A percentile compares a stretch with the other conserved stretches of the same genome.
These are phyloP conservation scores for Pontederia crassipes DNA, from an alignment of 176 grass and related monocot genomes.

Conservation along the genomic window DNA sequence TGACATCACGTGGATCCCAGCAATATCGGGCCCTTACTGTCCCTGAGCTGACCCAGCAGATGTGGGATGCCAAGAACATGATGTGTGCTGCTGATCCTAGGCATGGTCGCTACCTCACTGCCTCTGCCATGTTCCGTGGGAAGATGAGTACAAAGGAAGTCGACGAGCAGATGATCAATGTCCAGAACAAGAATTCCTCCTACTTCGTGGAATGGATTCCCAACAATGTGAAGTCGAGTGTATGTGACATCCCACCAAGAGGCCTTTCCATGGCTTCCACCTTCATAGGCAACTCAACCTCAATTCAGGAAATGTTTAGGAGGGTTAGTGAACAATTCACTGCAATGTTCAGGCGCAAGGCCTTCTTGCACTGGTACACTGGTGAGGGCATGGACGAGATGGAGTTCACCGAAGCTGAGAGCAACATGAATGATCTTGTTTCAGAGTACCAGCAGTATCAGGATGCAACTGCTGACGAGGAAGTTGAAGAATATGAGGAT, in stretches of 20 bases:
- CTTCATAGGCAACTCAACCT: too few species aligned
- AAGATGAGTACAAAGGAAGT: conserved; percentile 99
- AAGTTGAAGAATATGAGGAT: too few species aligned
- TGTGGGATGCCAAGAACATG: conserved; percentile 99
- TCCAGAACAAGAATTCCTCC: conserved; percentile 93
- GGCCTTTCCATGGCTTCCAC: too few species aligned
- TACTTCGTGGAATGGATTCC: conserved; percentile 96
- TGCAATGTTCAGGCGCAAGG: conserved; percentile 1
- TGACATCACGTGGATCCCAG: conserved; percentile 81
- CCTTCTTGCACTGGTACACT: conserved; percentile 6
- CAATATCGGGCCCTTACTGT: conserved; percentile 82
- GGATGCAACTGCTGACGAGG: too few species aligned
- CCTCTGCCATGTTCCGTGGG: conserved; percentile 87
- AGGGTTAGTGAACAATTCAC: conserved; percentile 4
- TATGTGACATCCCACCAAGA: conserved; percentile 73
- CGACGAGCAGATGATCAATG: conserved; percentile 90
- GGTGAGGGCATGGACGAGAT: conserved; percentile 1
- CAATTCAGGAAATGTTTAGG: not conserved
- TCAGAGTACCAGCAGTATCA: too few species aligned
- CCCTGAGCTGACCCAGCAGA: conserved; percentile 82
- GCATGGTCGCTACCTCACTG: conserved; percentile 72
- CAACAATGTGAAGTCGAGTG: conserved; percentile 83
- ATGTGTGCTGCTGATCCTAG: conserved; percentile 93
- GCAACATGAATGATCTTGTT: not conserved
- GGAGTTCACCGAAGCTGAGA: conserved; percentile 1